These are phyloP conservation scores for Claviceps sp. DNA, from an alignment of 2,329 filamentous ascomycete genomes.

Conservation along the genomic window DNA sequence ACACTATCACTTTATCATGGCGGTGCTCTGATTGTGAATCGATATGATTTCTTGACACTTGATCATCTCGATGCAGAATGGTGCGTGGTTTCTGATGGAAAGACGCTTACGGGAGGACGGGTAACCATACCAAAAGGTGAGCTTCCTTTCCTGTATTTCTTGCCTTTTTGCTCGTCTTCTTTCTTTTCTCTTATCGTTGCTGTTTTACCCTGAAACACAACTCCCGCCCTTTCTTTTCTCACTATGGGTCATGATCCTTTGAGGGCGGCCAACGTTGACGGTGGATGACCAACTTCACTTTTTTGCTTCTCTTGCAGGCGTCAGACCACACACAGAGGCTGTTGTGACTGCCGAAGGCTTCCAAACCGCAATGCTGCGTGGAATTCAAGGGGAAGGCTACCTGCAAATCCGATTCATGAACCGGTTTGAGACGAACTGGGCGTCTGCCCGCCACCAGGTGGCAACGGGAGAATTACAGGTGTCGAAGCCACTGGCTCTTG, in stretches of 20 bases:
- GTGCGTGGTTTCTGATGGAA: constrained; percentile 26
- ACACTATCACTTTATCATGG: constrained; percentile 29
- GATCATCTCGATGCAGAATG: constrained; percentile 35
- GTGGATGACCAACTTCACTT: background rate
- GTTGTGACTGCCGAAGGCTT: constrained; percentile 20
- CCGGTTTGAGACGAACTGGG: constrained; percentile 34
- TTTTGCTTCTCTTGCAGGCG: constrained; percentile 13
- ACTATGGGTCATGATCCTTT: no score
- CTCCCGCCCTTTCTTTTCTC: no score
- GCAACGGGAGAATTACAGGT: constrained; percentile 35
- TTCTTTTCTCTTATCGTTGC: background rate
- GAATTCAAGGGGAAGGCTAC: constrained; percentile 26
- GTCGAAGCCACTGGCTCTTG: constrained; percentile 18
- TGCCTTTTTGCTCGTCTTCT: background rate
- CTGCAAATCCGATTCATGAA: constrained; percentile 35
- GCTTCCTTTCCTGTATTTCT: constrained; percentile 1
- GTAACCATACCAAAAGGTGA: constrained; percentile 28
- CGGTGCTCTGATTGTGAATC: constrained; percentile 34
- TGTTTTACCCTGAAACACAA: no score
- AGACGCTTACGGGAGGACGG: constrained; percentile 18
- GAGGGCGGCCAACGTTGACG: background rate
- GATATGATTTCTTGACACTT: constrained; percentile 39
- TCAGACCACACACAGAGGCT: constrained; percentile 29
- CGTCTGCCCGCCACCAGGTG: constrained; percentile 33
- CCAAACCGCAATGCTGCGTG: constrained; percentile 11